Base-by-base conservation (phyloP, 208 protist species). In the Wallacemonas sp. region DNA sequence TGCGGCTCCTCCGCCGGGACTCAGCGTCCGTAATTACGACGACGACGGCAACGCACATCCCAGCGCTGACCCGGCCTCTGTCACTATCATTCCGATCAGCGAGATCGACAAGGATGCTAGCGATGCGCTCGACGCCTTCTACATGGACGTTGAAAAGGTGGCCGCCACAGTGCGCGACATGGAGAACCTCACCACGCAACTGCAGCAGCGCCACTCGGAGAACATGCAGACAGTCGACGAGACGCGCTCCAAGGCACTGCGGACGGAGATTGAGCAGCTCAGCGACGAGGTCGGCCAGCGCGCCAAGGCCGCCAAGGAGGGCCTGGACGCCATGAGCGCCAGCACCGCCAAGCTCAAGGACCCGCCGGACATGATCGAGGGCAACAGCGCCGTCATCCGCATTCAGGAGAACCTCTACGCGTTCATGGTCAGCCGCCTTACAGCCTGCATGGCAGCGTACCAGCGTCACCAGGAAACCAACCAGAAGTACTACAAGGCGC, bases 341-440 rank as follows among this genome's bases (percentile, higher is more conserved):
- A 57, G 68, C 26, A 94, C 79, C 11, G 81, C 79, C n/a, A 70
- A 73, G 65, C 73, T 93, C 36, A 93, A 93, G 72, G 71, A 84
- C 55, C 75, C 67, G 22, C 74, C 69, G 28, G 83, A 87, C 55
- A 87, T 61, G 59, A 74, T 74, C 36, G 61, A 80, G 33, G 78
- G 70, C 26, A 87, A 96, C 76, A 80, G 76, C 41, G 88, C 89
- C 23, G 73, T 94, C 55, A 85, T 96, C 61, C 84, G 87, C 33
- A 95, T 97, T 57, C 73, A 92, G 64, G 85, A 96, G 54, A 97
- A 97, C 71, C 84, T 94, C 63, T 79, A 89, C 65, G 71, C 65
- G 45, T 85, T 81, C 45, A 76, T 96, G 57, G 29, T 87, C 23
- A 25, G 63, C 25, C 70, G 72, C 55, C 74, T 96, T 33, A 81